These are phyloP conservation scores for Pisolithus sp. DNA, from an alignment of 768 basidiomycete species.

Conservation along the genomic window DNA sequence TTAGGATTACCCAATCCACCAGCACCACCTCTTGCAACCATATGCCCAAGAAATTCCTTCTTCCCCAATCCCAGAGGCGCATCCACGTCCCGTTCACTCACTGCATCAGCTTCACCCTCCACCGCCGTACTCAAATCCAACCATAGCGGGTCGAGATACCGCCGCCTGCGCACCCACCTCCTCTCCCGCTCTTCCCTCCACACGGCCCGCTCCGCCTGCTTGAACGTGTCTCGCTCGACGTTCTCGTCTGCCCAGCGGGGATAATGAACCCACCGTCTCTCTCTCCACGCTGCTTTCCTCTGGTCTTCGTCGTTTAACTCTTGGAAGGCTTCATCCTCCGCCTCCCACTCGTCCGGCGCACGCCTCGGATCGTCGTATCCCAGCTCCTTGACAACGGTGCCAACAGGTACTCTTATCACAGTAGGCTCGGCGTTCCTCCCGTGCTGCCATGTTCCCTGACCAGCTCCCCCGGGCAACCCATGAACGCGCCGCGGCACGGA, in stretches of 20 bases:
- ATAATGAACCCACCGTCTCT: constrained; percentile 75
- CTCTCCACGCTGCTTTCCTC: constrained; percentile 53
- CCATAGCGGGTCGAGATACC: constrained; percentile 38
- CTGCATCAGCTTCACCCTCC: constrained; percentile 31
- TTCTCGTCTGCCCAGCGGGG: constrained; percentile 61
- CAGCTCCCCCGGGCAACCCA: constrained; percentile 61
- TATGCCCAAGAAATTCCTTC: constrained; percentile 48
- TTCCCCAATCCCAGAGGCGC: constrained; percentile 60
- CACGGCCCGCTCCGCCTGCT: constrained; percentile 58
- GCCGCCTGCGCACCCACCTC: constrained; percentile 39
- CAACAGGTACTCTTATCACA: constrained; percentile 78
- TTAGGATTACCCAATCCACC: constrained; percentile 90
- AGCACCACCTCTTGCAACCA: constrained; percentile 69
- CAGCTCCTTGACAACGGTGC: constrained; percentile 82
- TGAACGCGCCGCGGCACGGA: constrained; percentile 62
- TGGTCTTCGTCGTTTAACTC: constrained; percentile 40
- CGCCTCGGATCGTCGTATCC: constrained; percentile 58
- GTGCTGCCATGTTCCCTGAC: constrained; percentile 83
- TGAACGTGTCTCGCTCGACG: constrained; percentile 56
- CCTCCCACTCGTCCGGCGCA: constrained; percentile 64
- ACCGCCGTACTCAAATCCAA: constrained; percentile 61
- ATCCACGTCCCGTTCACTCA: constrained; percentile 32
- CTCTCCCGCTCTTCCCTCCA: constrained; percentile 58
- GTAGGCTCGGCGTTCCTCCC: constrained; percentile 69
- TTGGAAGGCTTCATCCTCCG: constrained; percentile 54